These are phyloP conservation scores for Rhodotorula kratochvilovae DNA, from an alignment of 768 basidiomycete genomes.

Conservation along the genomic window DNA sequence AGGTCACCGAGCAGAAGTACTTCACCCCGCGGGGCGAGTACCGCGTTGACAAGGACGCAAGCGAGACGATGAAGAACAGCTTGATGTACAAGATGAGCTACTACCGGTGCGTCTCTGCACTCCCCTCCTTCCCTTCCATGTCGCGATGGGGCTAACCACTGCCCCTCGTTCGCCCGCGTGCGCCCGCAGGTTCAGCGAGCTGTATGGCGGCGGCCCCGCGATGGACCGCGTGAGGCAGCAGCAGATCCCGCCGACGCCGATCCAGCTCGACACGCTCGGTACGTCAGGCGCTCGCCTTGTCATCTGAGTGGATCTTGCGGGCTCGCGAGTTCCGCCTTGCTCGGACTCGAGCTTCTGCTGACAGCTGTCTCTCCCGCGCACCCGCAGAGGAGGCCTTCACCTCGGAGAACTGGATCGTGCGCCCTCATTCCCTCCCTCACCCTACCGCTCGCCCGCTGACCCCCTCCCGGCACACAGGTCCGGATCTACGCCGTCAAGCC, in stretches of 20 bases:
- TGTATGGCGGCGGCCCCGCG: conserved; percentile 72
- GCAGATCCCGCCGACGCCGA: conserved; percentile 66
- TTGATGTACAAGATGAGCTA: conserved; percentile 99
- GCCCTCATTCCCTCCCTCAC: conserved; percentile 35
- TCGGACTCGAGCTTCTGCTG: too few species aligned
- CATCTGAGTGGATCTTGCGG: background rate
- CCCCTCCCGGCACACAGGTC: conserved; percentile 52
- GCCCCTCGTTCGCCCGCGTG: too few species aligned
- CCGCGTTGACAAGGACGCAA: conserved; percentile 78
- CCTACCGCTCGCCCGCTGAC: too few species aligned
- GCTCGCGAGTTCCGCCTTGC: too few species aligned
- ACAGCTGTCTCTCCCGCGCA: too few species aligned
- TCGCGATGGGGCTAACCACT: background rate
- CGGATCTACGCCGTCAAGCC: conserved; percentile 94
- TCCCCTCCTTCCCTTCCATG: conserved; percentile 17
- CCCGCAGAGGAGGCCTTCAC: conserved; percentile 89
- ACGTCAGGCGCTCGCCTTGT: conserved; percentile 45
- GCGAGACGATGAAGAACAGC: conserved; percentile 83
- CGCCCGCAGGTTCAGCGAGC: conserved; percentile 67
- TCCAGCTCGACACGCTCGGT: conserved; percentile 84
- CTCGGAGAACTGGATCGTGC: conserved; percentile 97
- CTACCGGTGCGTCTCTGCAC: conserved; percentile 69
- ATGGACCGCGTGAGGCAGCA: conserved; percentile 87
- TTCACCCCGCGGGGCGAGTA: conserved; percentile 92
- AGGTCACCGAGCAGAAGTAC: conserved; percentile 90